A percentile compares a stretch with the other conserved stretches of the same genome.
Conservation (phyloP, 129 eudicot genomes). For the Solidago caesia region DNA sequence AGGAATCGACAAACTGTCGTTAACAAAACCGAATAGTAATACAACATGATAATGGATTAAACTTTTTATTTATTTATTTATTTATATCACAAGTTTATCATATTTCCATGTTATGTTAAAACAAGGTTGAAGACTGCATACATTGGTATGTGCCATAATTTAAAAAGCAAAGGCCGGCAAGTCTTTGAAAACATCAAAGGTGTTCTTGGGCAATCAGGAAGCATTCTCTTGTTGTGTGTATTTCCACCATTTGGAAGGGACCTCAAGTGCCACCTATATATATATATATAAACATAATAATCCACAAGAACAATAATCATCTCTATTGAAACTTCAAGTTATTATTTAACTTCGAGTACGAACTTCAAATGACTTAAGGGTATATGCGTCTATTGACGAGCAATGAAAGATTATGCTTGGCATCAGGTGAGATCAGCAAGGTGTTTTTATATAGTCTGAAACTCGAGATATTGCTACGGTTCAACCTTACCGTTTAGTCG, state of each 20-base stretch:
- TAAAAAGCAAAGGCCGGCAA: constrained; percentile 20
- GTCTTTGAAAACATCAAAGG: constrained; percentile 19
- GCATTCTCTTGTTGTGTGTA: constrained; percentile 19
- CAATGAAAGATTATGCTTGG: neutral
- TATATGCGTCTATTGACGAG: too few species aligned
- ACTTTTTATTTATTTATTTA: too few species aligned
- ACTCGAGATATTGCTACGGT: constrained; percentile 32
- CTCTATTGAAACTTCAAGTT: neutral
- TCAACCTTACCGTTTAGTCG: constrained; percentile 23
- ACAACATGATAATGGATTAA: too few species aligned
- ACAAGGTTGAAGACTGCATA: neutral
- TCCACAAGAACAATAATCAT: constrained; percentile 3
- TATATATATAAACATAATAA: constrained; percentile 16
- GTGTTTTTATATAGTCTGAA: neutral
- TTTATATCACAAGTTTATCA: neutral
- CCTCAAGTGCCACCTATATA: constrained; percentile 8
- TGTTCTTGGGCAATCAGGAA: constrained; percentile 18
- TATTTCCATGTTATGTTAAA: neutral
- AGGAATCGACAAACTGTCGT: too few species aligned
- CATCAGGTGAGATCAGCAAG: neutral
- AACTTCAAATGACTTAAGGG: neutral
- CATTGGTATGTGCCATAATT: constrained; percentile 1
- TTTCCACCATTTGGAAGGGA: constrained; percentile 20
- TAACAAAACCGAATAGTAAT: too few species aligned
- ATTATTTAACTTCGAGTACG: neutral